phyloP scores from a whole-genome alignment of 345 rosid genomes.

The Eucalyptus erythrocorys region DNA sequence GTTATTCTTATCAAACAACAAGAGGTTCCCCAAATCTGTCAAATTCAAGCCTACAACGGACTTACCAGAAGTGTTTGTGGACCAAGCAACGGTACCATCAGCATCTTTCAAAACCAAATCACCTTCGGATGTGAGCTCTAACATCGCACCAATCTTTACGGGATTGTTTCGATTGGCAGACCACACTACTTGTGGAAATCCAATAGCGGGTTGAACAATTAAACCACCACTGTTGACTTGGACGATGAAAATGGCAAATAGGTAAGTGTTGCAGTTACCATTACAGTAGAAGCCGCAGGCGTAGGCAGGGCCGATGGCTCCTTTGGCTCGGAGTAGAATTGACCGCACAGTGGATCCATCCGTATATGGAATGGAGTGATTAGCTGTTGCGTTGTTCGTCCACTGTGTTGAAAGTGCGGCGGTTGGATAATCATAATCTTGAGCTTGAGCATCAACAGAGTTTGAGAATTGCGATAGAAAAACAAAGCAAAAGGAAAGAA shows the following conservation, averaged over 20 bases:
- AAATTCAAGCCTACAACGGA: not conserved
- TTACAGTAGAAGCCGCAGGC: not conserved
- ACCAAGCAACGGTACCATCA: not conserved
- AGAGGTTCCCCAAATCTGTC: not conserved
- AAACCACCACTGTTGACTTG: not conserved
- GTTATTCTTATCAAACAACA: not conserved
- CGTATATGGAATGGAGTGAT: not conserved
- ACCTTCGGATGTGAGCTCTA: not conserved
- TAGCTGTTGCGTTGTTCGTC: not conserved
- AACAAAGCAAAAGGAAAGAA: not conserved
- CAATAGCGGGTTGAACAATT: fast-evolving
- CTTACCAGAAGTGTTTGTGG: not conserved
- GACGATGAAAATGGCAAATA: not conserved
- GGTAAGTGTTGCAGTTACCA: not conserved
- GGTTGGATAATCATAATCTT: not conserved
- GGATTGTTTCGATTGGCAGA: slow-evolving; percentile 11
- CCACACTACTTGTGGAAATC: slow-evolving; percentile 1
- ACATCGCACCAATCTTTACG: not conserved
- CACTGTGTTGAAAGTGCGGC: not conserved
- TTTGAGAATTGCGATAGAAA: not conserved
- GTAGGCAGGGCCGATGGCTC: not conserved
- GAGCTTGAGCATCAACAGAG: not conserved
- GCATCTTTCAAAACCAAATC: not conserved
- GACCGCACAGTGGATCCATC: not conserved
- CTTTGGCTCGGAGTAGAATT: not conserved